Evolutionary conservation across 2,329 filamentous ascomycete species (phyloP).

Genomic region (Tolypocladium paradoxum): DNA sequence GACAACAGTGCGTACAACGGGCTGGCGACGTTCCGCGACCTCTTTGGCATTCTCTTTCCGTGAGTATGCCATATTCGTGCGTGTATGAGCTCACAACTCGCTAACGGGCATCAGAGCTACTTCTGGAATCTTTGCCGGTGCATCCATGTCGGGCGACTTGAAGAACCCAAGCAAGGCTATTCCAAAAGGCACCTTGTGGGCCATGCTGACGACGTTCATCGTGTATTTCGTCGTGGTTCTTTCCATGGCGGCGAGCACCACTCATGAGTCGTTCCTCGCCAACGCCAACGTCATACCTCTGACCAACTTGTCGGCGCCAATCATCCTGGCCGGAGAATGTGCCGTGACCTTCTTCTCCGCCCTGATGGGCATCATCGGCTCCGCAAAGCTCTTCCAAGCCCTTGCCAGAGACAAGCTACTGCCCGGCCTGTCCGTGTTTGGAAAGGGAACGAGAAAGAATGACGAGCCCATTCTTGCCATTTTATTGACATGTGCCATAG

Average conservation of each 20-base stretch:
- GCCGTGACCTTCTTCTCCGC: conserved; percentile 77
- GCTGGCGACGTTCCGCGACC: conserved; percentile 61
- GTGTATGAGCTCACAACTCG: conserved; percentile 12
- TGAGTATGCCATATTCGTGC: conserved; percentile 8
- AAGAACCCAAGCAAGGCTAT: conserved; percentile 76
- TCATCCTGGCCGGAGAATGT: conserved; percentile 74
- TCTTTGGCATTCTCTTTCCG: conserved; percentile 82
- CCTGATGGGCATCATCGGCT: conserved; percentile 77
- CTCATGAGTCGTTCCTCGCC: conserved; percentile 59
- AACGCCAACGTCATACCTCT: conserved; percentile 74
- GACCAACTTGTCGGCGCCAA: conserved; percentile 61
- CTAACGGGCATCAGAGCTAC: conserved; percentile 26
- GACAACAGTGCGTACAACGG: conserved; percentile 51
- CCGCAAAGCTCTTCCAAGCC: conserved; percentile 75
- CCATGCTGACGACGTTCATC: conserved; percentile 64
- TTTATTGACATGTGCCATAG: conserved; percentile 61
- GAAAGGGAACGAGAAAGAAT: conserved; percentile 56
- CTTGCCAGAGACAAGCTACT: conserved; percentile 69
- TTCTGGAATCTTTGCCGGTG: conserved; percentile 55
- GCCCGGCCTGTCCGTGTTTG: conserved; percentile 64
- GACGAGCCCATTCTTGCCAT: conserved; percentile 74
- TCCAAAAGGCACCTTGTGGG: conserved; percentile 71
- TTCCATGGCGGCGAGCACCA: conserved; percentile 67
- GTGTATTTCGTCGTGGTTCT: conserved; percentile 68
- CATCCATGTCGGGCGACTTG: conserved; percentile 83